Evolutionary conservation across 208 protist genomes (phyloP).

Genomic region (Novymonas esmeraldas): DNA sequence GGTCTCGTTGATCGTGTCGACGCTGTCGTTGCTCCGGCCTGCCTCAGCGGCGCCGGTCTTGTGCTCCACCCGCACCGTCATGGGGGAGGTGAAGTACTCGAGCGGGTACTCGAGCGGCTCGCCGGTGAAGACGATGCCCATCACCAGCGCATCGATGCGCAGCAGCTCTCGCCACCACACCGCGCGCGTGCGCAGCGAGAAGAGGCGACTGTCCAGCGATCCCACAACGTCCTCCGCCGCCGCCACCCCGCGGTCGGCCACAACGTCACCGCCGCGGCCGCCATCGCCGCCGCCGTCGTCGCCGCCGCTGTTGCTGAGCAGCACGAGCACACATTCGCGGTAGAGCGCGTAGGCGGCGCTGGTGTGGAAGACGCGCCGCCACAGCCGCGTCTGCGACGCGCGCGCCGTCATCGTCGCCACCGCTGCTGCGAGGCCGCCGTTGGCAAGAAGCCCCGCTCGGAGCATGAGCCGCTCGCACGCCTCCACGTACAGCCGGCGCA

Average conservation of each 20-base stretch:
- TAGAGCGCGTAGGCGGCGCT: conserved; percentile 40
- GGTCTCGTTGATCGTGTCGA: not conserved
- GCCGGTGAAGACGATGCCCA: conserved; percentile 12
- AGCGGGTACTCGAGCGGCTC: conserved; percentile 35
- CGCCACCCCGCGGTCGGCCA: not conserved
- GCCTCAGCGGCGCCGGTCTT: not conserved
- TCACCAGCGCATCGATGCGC: conserved; percentile 31
- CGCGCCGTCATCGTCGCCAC: too few species aligned
- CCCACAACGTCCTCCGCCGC: conserved; percentile 10
- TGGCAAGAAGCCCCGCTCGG: conserved; percentile 3
- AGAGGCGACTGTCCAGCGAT: conserved; percentile 18
- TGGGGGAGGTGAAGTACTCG: conserved; percentile 11
- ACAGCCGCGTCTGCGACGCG: conserved; percentile 1
- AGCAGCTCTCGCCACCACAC: conserved; percentile 34
- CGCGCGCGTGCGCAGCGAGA: conserved; percentile 4
- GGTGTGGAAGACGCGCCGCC: conserved; percentile 31
- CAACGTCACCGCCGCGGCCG: not conserved
- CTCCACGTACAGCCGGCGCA: conserved; percentile 62
- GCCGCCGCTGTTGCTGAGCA: conserved; percentile 8
- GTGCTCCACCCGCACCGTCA: conserved; percentile 18
- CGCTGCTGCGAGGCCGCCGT: not conserved
- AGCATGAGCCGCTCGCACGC: conserved; percentile 42
- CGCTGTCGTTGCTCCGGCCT: not conserved
- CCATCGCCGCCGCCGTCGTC: not conserved
- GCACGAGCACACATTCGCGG: conserved; percentile 47